Evolutionary conservation across 805 yeast genomes (phyloP).

Genomic region (Starmerella bombi): DNA sequence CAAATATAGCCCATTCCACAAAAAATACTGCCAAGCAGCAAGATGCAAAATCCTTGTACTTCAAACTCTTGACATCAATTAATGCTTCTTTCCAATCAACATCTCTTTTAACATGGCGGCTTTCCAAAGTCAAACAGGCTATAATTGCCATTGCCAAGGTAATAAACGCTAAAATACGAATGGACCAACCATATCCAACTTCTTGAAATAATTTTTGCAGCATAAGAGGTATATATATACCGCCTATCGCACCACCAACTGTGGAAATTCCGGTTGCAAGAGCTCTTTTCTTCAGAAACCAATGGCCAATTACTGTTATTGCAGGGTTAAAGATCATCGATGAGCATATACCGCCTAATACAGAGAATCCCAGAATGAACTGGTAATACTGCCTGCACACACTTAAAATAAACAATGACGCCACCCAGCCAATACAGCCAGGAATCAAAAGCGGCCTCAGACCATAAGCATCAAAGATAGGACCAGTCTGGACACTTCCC

Average conservation of each 20-base stretch:
- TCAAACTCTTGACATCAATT: slow-evolving; percentile 25
- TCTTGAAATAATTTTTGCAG: slow-evolving; percentile 34
- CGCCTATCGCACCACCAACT: slow-evolving; percentile 56
- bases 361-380: slow-evolving; percentile 43
- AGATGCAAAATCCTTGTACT: slow-evolving; percentile 22
- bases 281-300: slow-evolving; percentile 46
- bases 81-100: slow-evolving; percentile 21
- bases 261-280: slow-evolving; percentile 49
- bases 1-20: slow-evolving; percentile 41
- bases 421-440: slow-evolving; percentile 35
- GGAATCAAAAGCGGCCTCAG: slow-evolving; percentile 33
- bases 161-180: slow-evolving; percentile 37
- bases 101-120: slow-evolving; percentile 24
- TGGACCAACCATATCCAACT: slow-evolving; percentile 49
- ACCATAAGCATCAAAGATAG: slow-evolving; percentile 48
- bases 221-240: slow-evolving; percentile 46
- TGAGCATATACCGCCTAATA: slow-evolving; percentile 38
- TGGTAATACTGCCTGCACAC: slow-evolving; percentile 41
- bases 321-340: slow-evolving; percentile 40
- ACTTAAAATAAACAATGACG: slow-evolving; percentile 42
- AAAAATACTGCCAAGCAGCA: slow-evolving; percentile 26
- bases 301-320: slow-evolving; percentile 46
- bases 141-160: slow-evolving; percentile 21
- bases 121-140: slow-evolving; percentile 29
- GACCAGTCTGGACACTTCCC: slow-evolving; percentile 39